phyloP scores from a whole-genome alignment of 306 rosid genomes.

The Prunus mume region DNA sequence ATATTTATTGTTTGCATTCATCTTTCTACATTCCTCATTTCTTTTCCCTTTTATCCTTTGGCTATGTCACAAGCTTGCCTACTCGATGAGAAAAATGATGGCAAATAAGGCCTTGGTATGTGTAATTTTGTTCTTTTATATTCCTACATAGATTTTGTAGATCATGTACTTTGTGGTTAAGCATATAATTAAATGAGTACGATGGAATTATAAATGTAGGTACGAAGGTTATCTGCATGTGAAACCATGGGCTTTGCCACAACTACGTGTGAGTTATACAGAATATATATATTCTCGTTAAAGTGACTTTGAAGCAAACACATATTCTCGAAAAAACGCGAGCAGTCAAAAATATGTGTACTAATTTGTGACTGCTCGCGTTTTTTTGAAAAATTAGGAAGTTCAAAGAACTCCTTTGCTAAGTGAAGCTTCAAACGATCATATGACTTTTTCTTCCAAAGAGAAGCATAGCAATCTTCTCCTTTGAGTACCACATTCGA shows the following conservation, averaged over 20 bases:
- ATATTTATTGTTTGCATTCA: neutral
- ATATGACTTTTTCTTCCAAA: too few species aligned
- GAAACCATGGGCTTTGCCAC: constrained; percentile 99
- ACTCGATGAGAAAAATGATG: constrained; percentile 98
- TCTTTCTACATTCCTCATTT: neutral
- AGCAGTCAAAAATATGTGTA: too few species aligned
- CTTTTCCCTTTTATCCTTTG: constrained; percentile 6
- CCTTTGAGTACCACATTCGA: too few species aligned
- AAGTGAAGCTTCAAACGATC: too few species aligned
- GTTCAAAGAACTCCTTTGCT: too few species aligned
- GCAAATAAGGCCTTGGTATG: constrained; percentile 82
- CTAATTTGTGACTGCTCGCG: too few species aligned
- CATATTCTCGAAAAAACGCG: too few species aligned
- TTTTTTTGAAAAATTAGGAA: too few species aligned
- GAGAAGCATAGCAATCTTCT: too few species aligned
- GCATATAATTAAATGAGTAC: neutral
- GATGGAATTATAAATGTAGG: constrained; percentile 43
- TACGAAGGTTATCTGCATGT: constrained; percentile 93
- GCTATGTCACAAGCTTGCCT: constrained; percentile 65
- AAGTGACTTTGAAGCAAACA: too few species aligned
- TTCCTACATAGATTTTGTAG: constrained; percentile 12
- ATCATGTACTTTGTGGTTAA: neutral
- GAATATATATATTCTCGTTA: too few species aligned
- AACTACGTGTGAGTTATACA: constrained; percentile 20
- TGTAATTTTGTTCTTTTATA: constrained; percentile 8